These are phyloP conservation scores for Aspergillus quadricinctus DNA, from an alignment of 2,329 filamentous ascomycete genomes.

Conservation along the genomic window DNA sequence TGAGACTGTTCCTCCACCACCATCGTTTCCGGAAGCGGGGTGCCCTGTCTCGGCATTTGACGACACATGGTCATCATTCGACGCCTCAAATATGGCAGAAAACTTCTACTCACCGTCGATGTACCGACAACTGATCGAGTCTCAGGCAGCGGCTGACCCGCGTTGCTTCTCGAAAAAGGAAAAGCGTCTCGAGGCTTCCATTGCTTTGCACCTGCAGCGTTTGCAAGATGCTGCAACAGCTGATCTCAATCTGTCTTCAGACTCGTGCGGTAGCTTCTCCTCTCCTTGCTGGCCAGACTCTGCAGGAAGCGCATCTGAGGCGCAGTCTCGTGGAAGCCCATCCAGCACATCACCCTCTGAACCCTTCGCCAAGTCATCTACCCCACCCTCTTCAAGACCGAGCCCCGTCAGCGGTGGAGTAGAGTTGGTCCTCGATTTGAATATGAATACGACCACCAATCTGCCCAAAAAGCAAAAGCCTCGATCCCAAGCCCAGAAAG, in stretches of 20 bases:
- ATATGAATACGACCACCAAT: constrained; percentile 40
- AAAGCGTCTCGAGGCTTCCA: constrained; percentile 40
- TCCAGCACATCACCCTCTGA: constrained; percentile 15
- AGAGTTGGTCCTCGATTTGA: constrained; percentile 40
- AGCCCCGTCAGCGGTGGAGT: constrained; percentile 22
- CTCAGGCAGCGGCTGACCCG: constrained; percentile 34
- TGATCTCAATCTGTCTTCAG: constrained; percentile 23
- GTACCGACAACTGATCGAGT: constrained; percentile 32
- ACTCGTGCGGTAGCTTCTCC: constrained; percentile 28
- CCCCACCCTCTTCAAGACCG: constrained; percentile 15
- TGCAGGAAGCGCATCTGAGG: constrained; percentile 21
- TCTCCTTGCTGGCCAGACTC: constrained; percentile 30
- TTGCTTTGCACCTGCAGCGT: constrained; percentile 39
- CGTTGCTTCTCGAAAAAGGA: constrained; percentile 34
- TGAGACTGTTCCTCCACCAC: constrained; percentile 7
- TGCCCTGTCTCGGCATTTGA: constrained; percentile 4
- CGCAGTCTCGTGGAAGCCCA: constrained; percentile 18
- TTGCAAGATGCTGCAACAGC: constrained; percentile 27
- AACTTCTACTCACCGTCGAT: constrained; percentile 7
- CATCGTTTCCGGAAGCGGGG: constrained; percentile 2
- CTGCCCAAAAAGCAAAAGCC: constrained; percentile 41
- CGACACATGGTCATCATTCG: constrained; percentile 8
- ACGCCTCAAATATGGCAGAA: constrained; percentile 1
- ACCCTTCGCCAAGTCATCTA: constrained; percentile 6
- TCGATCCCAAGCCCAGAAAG: constrained; percentile 38